These are phyloP conservation scores for Penicillium chermesinum DNA, from an alignment of 495 filamentous ascomycete genomes.

Conservation along the genomic window DNA sequence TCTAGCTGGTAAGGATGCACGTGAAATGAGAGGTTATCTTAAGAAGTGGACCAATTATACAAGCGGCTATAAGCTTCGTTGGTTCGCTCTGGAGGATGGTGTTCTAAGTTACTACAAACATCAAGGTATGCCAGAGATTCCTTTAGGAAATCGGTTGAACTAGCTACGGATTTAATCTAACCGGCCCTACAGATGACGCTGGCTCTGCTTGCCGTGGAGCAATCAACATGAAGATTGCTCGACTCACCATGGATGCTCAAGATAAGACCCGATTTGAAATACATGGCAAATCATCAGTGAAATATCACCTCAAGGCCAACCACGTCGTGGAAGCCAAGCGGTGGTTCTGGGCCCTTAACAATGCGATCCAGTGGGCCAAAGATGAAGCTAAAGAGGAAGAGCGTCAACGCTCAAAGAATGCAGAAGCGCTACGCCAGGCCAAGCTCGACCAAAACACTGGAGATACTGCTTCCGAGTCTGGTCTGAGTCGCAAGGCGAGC, in stretches of 20 bases:
- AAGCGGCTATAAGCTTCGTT: constrained; percentile 89
- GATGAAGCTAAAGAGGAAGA: constrained; percentile 93
- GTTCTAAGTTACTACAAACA: constrained; percentile 99
- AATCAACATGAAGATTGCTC: constrained; percentile 97
- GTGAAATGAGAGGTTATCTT: constrained; percentile 97
- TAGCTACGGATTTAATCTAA: neutral
- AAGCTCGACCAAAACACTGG: constrained; percentile 56
- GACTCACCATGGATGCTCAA: constrained; percentile 88
- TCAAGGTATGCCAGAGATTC: constrained; percentile 50
- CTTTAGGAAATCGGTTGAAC: too few relatives aligned
- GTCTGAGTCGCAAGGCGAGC: constrained; percentile 29
- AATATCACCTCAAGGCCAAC: constrained; percentile 95
- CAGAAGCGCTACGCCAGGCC: constrained; percentile 71
- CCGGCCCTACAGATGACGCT: constrained; percentile 57
- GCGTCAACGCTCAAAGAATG: constrained; percentile 62
- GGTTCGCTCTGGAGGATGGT: constrained; percentile 97
- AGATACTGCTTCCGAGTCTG: constrained; percentile 31
- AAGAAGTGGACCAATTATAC: constrained; percentile 99
- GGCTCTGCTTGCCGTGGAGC: constrained; percentile 78
- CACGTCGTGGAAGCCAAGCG: constrained; percentile 61
- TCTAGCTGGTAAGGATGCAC: constrained; percentile 73
- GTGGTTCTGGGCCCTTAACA: constrained; percentile 97
- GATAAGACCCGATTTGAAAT: constrained; percentile 98
- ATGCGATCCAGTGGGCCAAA: constrained; percentile 96
- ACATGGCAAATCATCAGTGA: constrained; percentile 95